phyloP scores from a whole-genome alignment of 352 stramenopile genomes.

The Peronospora tabacina region DNA sequence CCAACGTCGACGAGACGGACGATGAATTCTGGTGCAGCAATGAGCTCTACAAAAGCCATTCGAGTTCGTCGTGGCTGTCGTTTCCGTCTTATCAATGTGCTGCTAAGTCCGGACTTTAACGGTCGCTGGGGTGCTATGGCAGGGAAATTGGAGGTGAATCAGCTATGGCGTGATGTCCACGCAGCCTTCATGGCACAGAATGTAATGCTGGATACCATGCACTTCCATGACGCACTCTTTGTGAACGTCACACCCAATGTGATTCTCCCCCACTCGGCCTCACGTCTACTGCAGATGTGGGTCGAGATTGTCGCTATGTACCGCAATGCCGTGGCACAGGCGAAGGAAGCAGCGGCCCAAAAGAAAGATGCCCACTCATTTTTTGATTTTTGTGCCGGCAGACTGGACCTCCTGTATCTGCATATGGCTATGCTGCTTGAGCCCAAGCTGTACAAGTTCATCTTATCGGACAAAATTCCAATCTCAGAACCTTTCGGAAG shows the following conservation, averaged over 20 bases:
- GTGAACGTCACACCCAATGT: constrained; percentile 40
- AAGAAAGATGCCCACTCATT: constrained; percentile 38
- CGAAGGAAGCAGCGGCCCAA: constrained; percentile 19
- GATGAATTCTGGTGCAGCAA: background rate
- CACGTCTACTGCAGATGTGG: constrained; percentile 59
- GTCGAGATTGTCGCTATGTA: constrained; percentile 50
- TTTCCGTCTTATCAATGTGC: constrained; percentile 64
- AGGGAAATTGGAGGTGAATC: constrained; percentile 29
- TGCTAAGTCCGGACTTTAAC: constrained; percentile 52
- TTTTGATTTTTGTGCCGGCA: constrained; percentile 47
- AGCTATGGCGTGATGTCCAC: constrained; percentile 57
- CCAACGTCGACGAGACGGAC: constrained; percentile 1
- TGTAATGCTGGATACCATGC: constrained; percentile 40
- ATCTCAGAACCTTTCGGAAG: constrained; percentile 11
- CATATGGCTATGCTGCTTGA: constrained; percentile 58
- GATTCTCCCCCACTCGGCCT: constrained; percentile 37
- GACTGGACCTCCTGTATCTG: constrained; percentile 59
- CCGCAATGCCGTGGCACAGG: constrained; percentile 29
- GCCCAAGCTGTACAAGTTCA: constrained; percentile 37
- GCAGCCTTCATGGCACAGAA: constrained; percentile 42
- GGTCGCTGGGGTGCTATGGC: constrained; percentile 45
- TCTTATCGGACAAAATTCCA: constrained; percentile 32
- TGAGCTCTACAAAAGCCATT: constrained; percentile 4
- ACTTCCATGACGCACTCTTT: constrained; percentile 62
- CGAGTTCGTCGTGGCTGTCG: constrained; percentile 47